Percentiles rank a stretch among this genome's conserved stretches.
Conservation (phyloP, 2,329 filamentous ascomycete species). For the Cercospora sp. region DNA sequence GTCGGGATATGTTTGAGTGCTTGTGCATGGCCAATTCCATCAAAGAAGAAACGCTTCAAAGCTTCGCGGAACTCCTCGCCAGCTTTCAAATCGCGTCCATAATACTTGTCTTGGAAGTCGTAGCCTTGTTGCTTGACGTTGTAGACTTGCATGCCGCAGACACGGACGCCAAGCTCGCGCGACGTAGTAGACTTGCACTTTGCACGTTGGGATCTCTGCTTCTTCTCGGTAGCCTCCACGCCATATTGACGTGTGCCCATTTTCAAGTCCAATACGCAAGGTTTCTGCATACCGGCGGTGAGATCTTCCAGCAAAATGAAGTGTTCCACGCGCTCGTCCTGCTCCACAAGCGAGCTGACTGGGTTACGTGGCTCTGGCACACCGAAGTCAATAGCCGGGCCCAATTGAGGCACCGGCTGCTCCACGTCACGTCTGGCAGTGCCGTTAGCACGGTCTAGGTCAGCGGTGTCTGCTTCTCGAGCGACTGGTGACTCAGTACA, state of each 20-base stretch:
- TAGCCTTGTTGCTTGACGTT: slow-evolving; percentile 80
- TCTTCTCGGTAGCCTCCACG: slow-evolving; percentile 86
- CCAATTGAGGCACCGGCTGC: slow-evolving; percentile 26
- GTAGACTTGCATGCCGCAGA: slow-evolving; percentile 97
- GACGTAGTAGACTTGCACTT: slow-evolving; percentile 95
- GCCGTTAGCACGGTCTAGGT: neutral
- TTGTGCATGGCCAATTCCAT: slow-evolving; percentile 78
- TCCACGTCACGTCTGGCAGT: neutral
- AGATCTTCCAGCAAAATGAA: slow-evolving; percentile 93
- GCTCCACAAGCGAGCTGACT: slow-evolving; percentile 49
- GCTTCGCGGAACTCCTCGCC: slow-evolving; percentile 87
- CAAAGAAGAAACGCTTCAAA: slow-evolving; percentile 84
- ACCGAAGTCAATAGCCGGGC: slow-evolving; percentile 36
- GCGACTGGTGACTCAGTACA: neutral
- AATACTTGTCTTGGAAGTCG: slow-evolving; percentile 98
- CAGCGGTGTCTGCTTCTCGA: neutral
- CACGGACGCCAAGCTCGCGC: slow-evolving; percentile 82
- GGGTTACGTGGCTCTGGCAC: slow-evolving; percentile 43
- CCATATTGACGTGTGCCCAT: slow-evolving; percentile 99
- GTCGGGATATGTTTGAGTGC: slow-evolving; percentile 84
- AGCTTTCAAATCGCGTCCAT: slow-evolving; percentile 82
- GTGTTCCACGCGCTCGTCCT: slow-evolving; percentile 74
- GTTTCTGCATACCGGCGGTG: slow-evolving; percentile 92
- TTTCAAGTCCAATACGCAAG: slow-evolving; percentile 95
- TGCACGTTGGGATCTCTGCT: slow-evolving; percentile 85